These are phyloP conservation scores for Skeletonema tropicum DNA, from an alignment of 108 stramenopile species.

Conservation along the genomic window DNA sequence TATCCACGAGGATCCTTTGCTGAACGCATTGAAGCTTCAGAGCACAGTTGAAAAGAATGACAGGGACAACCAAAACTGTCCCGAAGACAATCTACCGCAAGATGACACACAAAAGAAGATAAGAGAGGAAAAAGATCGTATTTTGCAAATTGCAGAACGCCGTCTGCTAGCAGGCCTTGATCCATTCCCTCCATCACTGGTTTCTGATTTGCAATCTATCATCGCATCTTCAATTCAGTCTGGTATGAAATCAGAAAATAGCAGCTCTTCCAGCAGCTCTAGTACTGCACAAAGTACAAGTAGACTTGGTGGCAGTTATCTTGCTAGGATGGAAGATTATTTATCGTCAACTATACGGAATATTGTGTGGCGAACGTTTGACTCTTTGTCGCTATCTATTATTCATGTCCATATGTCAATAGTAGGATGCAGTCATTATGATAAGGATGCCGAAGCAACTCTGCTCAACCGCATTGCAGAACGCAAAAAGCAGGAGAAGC, in stretches of 20 bases:
- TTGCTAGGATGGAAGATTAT: slow-evolving; percentile 37
- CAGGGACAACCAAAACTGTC: no score
- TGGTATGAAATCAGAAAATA: slow-evolving; percentile 12
- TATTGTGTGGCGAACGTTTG: slow-evolving; percentile 40
- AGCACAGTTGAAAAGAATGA: neutral
- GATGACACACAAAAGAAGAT: slow-evolving; percentile 13
- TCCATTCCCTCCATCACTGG: slow-evolving; percentile 38
- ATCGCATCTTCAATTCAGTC: slow-evolving; percentile 20
- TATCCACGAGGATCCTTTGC: slow-evolving; percentile 24
- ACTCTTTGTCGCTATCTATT: slow-evolving; percentile 39
- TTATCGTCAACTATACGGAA: slow-evolving; percentile 39
- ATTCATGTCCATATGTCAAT: slow-evolving; percentile 32
- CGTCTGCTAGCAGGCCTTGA: slow-evolving; percentile 39
- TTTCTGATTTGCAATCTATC: slow-evolving; percentile 20
- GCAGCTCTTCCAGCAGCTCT: slow-evolving; percentile 7
- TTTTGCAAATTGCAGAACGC: slow-evolving; percentile 46
- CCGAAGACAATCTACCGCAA: slow-evolving; percentile 6
- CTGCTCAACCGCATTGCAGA: slow-evolving; percentile 6
- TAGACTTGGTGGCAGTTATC: neutral
- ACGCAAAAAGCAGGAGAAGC: neutral
- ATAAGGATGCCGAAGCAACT: slow-evolving; percentile 22
- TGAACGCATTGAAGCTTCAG: slow-evolving; percentile 13
- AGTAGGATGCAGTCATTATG: slow-evolving; percentile 44
- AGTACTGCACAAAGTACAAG: slow-evolving; percentile 1
- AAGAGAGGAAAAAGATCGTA: slow-evolving; percentile 37